Evolutionary conservation across 2,329 filamentous ascomycete species (phyloP).

Genomic region (Macroventuria anomochaeta): DNA sequence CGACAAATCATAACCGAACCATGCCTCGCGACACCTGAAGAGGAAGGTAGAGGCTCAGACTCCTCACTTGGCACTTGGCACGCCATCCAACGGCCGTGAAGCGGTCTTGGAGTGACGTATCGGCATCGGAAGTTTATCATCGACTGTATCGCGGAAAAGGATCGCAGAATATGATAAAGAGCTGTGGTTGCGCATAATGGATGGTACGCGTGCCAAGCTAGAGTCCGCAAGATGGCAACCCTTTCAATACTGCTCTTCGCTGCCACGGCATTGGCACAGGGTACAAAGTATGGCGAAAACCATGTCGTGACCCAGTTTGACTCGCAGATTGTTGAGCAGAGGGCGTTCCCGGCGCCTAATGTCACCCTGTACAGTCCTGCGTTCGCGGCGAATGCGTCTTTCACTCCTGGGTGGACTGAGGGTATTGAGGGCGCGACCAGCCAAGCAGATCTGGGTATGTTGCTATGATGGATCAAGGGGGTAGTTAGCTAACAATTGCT

Average conservation of each 20-base stretch:
- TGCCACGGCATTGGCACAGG: conserved; percentile 25
- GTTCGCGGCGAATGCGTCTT: conserved; percentile 35
- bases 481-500: conserved; percentile 5
- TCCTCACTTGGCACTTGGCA: conserved; percentile 29
- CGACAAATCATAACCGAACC: conserved; percentile 1
- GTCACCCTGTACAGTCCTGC: conserved; percentile 41
- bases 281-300: conserved; percentile 43
- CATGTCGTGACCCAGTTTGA: conserved; percentile 36
- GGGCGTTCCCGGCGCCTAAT: conserved; percentile 43
- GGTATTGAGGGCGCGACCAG: conserved; percentile 45
- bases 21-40: conserved; percentile 11
- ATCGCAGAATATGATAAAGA: conserved; percentile 7
- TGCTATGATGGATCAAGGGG: not conserved
- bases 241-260: conserved; percentile 21
- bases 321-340: conserved; percentile 42
- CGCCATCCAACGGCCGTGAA: conserved; percentile 21
- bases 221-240: conserved; percentile 6
- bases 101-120: conserved; percentile 32
- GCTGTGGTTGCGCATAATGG: not conserved
- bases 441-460: conserved; percentile 29
- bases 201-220: not conserved
- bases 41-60: conserved; percentile 18
- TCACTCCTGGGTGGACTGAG: conserved; percentile 36
- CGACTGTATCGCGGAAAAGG: not conserved
- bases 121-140: conserved; percentile 10